Evolutionary conservation across 1,139 yeast species (phyloP), one percentile per base, ranked within the genome.

Genomic region (Taiozyma sp.): DNA sequence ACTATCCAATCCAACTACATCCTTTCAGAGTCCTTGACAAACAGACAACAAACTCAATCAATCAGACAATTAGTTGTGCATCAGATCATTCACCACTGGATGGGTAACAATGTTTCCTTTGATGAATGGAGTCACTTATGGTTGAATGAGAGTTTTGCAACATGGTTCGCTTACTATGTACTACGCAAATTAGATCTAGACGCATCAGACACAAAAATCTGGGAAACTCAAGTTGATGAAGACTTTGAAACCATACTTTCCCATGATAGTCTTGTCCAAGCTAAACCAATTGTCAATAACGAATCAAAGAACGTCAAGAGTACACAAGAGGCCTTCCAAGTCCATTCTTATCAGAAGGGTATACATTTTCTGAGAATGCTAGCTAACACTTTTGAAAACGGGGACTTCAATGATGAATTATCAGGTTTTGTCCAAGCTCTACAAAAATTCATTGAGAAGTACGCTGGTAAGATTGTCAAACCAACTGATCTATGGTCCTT

Each of bases 131-230:
- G 74, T 48, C 73, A 77, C 59, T 68, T 85, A 43, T 85, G 93
- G 91, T 70, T 86, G 53, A 84, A 85, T 58, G 95, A 86, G 67
- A 70, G 88, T 2, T 81, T 85, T 68, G 91, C 93, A 0, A 84
- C 91, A 0, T 81, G 81, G 76, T 72, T 80, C 48, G 85, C 86
- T 0, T 74, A 77, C 57, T 70, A 72, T 51, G 64, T 77, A 2
- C 63, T 80, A 11, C 66, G 69, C 8, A 63, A 66, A n/a, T 53
- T 72, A 14, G 73, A 62, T 5, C 43, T 63, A n/a, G 62, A 68
- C 45, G 47, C 56, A 1, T 56, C 50, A 30, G 72, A 68, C 43
- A 53, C 57, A 11, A 54, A 56, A 24, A 59, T 62, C 47, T 71
- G 73, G 75, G 53, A 54, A 28, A 61, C 59, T 6, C 69, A 69